Percentiles rank a stretch among this genome's conserved stretches.
Evolutionary conservation across 495 filamentous ascomycete species (phyloP).

Genomic region (Neurospora sp.): DNA sequence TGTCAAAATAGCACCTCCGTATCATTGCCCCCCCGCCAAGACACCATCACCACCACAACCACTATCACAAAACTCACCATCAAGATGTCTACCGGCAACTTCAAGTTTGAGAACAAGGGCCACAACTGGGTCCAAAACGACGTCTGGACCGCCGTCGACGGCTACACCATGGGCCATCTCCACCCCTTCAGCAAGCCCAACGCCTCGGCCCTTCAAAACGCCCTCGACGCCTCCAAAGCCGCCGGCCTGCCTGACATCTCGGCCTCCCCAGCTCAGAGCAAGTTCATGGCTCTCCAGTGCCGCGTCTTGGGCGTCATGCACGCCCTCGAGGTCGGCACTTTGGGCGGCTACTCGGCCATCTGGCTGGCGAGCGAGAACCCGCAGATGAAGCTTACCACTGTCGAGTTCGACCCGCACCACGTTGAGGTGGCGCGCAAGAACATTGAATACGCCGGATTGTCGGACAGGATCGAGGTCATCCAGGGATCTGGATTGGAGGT

Average conservation of each 20-base stretch:
- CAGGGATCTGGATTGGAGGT: conserved; percentile 37
- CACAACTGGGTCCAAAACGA: background rate
- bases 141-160: conserved; percentile 15
- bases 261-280: conserved; percentile 28
- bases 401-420: conserved; percentile 34
- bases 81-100: background rate
- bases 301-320: conserved; percentile 26
- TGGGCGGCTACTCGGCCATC: conserved; percentile 44
- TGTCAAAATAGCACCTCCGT: background rate
- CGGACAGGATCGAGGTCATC: conserved; percentile 31
- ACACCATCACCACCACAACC: background rate
- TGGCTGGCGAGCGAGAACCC: conserved; percentile 34
- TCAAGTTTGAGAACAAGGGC: background rate
- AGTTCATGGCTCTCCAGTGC: conserved; percentile 33
- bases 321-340: conserved; percentile 43
- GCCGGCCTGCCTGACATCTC: conserved; percentile 28
- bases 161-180: conserved; percentile 8
- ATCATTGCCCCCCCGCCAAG: background rate
- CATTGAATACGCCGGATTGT: conserved; percentile 22
- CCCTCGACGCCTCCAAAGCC: conserved; percentile 11
- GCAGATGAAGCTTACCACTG: conserved; percentile 31
- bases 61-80: background rate
- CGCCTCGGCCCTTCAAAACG: conserved; percentile 7
- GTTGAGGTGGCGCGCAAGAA: conserved; percentile 36
- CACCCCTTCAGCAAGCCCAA: conserved; percentile 15